phyloP scores from a whole-genome alignment of 352 stramenopile species.

The Phytophthora parvispora region DNA sequence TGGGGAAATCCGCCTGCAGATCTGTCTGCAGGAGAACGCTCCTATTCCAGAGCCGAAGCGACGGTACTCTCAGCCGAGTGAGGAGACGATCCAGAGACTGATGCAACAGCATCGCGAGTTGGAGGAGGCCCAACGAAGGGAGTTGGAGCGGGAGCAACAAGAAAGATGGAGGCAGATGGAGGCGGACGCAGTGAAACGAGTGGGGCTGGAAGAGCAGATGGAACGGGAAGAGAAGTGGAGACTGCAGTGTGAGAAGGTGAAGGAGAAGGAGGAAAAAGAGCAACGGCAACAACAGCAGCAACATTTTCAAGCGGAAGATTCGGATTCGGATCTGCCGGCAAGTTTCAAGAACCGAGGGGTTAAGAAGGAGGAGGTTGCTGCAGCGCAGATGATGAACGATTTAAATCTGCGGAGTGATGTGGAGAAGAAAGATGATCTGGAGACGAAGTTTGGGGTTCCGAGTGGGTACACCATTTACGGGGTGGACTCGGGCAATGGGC shows the following conservation, averaged over 20 bases:
- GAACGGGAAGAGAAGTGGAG: conserved; percentile 22
- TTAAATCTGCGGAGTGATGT: conserved; percentile 5
- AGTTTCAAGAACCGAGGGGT: conserved; percentile 20
- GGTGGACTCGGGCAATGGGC: not conserved
- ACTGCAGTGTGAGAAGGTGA: conserved; percentile 5
- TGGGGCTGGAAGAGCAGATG: conserved; percentile 17
- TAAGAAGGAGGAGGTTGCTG: conserved; percentile 7
- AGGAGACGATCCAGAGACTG: conserved; percentile 30
- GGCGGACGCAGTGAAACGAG: conserved; percentile 16
- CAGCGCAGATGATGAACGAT: conserved; percentile 9
- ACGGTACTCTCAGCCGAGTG: conserved; percentile 18
- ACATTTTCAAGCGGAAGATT: not conserved
- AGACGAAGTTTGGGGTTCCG: not conserved
- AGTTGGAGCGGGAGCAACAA: conserved; percentile 23
- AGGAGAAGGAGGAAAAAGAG: not conserved
- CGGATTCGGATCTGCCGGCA: conserved; percentile 10
- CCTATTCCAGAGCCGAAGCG: not conserved
- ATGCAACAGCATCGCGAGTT: conserved; percentile 35
- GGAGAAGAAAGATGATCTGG: conserved; percentile 4
- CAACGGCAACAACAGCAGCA: not conserved
- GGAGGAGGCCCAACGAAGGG: conserved; percentile 17
- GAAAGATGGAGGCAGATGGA: conserved; percentile 29
- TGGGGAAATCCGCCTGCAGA: conserved; percentile 66
- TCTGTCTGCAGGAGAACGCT: conserved; percentile 47
- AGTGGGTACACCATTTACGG: conserved; percentile 13